Evolutionary conservation across 106 monocot genomes (phyloP).

Genomic region (Dendrobium nobile): DNA sequence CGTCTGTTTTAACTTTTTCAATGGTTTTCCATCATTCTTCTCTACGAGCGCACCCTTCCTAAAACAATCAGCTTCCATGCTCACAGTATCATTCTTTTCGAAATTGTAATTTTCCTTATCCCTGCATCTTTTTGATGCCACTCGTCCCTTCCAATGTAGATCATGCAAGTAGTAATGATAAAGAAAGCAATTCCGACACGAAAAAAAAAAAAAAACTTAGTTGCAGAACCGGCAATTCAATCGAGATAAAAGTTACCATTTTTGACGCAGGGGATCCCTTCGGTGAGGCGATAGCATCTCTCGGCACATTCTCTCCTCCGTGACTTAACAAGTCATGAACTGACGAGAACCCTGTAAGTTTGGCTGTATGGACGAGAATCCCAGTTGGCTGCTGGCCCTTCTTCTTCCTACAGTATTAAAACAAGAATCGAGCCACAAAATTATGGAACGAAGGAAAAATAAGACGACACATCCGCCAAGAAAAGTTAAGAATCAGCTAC

Average conservation of each 20-base stretch:
- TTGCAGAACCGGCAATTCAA: background rate
- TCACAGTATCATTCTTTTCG: background rate
- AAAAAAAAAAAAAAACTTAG: background rate
- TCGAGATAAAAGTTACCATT: conserved; percentile 1
- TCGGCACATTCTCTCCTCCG: background rate
- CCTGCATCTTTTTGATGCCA: conserved; percentile 10
- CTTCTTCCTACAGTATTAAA: conserved; percentile 41
- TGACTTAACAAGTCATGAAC: conserved; percentile 48
- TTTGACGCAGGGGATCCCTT: background rate
- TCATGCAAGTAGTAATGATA: background rate
- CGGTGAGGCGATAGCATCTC: background rate
- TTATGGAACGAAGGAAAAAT: background rate
- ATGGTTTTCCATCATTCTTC: background rate
- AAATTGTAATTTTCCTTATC: conserved; percentile 15
- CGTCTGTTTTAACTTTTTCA: background rate
- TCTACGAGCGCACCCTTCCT: background rate
- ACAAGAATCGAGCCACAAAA: background rate
- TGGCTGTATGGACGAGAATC: conserved; percentile 49
- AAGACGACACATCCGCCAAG: background rate
- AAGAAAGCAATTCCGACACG: background rate
- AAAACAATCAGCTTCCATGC: background rate
- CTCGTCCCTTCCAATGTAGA: background rate
- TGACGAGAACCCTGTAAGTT: conserved; percentile 57
- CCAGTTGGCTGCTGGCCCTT: conserved; percentile 77
- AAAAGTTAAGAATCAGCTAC: background rate